phyloP scores from a whole-genome alignment of 2,329 filamentous ascomycete species.

The Colletotrichum navitas region DNA sequence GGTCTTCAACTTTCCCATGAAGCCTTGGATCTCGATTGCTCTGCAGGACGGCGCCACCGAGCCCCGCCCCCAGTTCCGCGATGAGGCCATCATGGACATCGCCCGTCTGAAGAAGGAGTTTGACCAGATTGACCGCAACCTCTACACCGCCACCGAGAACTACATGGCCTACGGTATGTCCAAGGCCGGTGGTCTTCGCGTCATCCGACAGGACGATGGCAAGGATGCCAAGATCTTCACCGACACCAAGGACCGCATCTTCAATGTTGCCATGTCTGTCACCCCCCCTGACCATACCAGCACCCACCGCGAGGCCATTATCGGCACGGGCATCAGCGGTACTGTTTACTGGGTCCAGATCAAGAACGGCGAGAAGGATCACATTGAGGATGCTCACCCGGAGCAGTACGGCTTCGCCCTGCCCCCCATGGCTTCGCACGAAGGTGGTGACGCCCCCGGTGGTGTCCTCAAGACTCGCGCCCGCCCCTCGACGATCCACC shows the following conservation, averaged over 20 bases:
- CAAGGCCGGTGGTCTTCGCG: constrained; percentile 90
- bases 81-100: constrained; percentile 90
- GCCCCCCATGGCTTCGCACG: constrained; percentile 85
- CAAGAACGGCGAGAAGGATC: constrained; percentile 80
- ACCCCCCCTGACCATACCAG: constrained; percentile 68
- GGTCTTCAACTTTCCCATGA: constrained; percentile 97
- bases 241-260: constrained; percentile 91
- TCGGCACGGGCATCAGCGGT: constrained; percentile 94
- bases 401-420: constrained; percentile 91
- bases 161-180: constrained; percentile 96
- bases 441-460: constrained; percentile 91
- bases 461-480: constrained; percentile 96
- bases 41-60: constrained; percentile 71
- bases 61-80: constrained; percentile 74
- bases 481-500: constrained; percentile 87
- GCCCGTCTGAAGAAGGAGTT: constrained; percentile 97
- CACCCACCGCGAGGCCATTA: constrained; percentile 80
- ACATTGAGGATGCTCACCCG: constrained; percentile 81
- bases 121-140: constrained; percentile 93
- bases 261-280: constrained; percentile 89
- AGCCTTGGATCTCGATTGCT: constrained; percentile 92
- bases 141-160: constrained; percentile 88
- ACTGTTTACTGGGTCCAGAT: constrained; percentile 96
- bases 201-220: constrained; percentile 95
- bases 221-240: constrained; percentile 93